Percentiles rank a stretch among this genome's conserved stretches.
Conservation (phyloP, 805 yeast species). For the Kodamaea laetipori region DNA sequence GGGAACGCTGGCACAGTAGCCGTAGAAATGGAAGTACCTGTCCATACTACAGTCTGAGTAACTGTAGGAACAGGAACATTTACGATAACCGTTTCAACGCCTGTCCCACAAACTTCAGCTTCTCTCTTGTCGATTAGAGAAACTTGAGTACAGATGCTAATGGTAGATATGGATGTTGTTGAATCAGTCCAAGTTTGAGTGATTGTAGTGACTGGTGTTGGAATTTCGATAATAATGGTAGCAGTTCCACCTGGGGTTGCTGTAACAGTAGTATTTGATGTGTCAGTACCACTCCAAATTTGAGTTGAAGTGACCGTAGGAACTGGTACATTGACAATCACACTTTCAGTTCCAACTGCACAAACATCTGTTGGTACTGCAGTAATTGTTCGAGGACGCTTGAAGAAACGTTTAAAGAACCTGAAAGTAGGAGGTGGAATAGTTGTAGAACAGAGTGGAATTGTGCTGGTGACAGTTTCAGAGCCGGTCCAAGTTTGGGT, state of each 20-base stretch:
- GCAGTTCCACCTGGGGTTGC: constrained; percentile 1
- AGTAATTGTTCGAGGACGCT: no score
- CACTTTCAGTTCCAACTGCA: constrained; percentile 16
- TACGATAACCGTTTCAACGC: constrained; percentile 16
- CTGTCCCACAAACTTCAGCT: not conserved
- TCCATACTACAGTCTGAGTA: constrained; percentile 18
- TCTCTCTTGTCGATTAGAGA: constrained; percentile 1
- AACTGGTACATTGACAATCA: constrained; percentile 17
- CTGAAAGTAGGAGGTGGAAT: no score
- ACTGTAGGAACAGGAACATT: constrained; percentile 18
- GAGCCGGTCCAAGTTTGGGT: constrained; percentile 10
- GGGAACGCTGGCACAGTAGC: constrained; percentile 9
- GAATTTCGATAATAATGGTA: constrained; percentile 13
- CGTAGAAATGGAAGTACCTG: constrained; percentile 13
- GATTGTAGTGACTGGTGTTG: constrained; percentile 11
- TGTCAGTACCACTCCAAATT: not conserved
- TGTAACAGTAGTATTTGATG: not conserved
- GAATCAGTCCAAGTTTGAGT: constrained; percentile 13
- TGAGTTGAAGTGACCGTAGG: constrained; percentile 7
- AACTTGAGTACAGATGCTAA: not conserved
- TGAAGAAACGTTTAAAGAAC: no score
- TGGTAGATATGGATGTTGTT: constrained; percentile 7
- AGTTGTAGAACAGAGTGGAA: no score
- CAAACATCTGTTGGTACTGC: no score
- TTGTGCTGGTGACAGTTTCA: constrained; percentile 15